Conservation (phyloP, 148 eudicot genomes). For the Cornus florida region DNA sequence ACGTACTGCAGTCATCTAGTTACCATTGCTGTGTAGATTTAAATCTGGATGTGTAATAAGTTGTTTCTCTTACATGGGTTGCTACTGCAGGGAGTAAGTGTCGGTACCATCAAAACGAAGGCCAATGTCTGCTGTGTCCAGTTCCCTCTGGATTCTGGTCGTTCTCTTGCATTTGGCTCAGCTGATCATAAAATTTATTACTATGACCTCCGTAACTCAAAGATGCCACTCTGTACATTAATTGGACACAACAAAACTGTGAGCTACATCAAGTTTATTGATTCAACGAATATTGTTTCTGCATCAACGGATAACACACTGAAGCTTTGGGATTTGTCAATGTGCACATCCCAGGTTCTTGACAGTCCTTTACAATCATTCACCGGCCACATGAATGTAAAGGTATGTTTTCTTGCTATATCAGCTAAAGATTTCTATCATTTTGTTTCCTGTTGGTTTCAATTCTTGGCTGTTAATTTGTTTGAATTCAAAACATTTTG, state of each 20-base stretch:
- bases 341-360: constrained; percentile 66
- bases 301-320: constrained; percentile 89
- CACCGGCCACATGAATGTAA: constrained; percentile 85
- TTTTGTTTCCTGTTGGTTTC: background rate
- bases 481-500: background rate
- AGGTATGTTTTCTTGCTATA: constrained; percentile 41
- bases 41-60: constrained; percentile 41
- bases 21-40: constrained; percentile 30
- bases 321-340: constrained; percentile 96
- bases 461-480: background rate
- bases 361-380: constrained; percentile 83
- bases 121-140: constrained; percentile 97
- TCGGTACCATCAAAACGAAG: constrained; percentile 86
- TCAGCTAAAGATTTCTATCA: background rate
- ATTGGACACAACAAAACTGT: constrained; percentile 91
- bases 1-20: constrained; percentile 75
- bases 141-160: constrained; percentile 74
- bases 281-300: constrained; percentile 73
- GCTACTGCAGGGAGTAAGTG: constrained; percentile 84
- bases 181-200: constrained; percentile 92
- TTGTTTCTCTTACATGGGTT: constrained; percentile 57
- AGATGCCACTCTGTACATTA: constrained; percentile 77
- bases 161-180: constrained; percentile 91
- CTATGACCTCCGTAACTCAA: constrained; percentile 83
- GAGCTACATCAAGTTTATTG: constrained; percentile 93